phyloP scores from a whole-genome alignment of 2,329 filamentous ascomycete species.

The Aspergillus pseudoterreus region DNA sequence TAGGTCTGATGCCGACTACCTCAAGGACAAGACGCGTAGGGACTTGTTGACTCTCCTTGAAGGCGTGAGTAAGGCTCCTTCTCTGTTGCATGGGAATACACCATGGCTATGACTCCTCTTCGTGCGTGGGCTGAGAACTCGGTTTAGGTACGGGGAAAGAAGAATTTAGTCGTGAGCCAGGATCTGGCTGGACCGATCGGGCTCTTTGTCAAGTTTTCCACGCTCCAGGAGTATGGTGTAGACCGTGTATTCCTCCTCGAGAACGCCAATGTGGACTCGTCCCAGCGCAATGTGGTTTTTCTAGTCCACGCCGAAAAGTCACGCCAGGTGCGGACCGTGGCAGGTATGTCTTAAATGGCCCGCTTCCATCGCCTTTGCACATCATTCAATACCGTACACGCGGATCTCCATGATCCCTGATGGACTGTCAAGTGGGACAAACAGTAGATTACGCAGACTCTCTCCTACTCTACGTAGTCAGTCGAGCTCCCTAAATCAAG shows the following conservation, averaged over 20 bases:
- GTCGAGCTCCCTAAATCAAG: slow-evolving; percentile 52
- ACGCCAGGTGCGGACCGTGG: slow-evolving; percentile 77
- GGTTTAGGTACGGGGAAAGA: slow-evolving; percentile 88
- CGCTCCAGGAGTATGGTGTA: slow-evolving; percentile 93
- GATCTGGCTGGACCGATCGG: slow-evolving; percentile 85
- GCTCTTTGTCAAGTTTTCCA: slow-evolving; percentile 90
- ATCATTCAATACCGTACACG: slow-evolving; percentile 6
- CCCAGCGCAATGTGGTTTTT: slow-evolving; percentile 92
- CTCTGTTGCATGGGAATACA: slow-evolving; percentile 8
- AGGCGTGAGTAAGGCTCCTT: slow-evolving; percentile 68
- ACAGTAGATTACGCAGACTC: slow-evolving; percentile 58
- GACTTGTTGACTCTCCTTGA: slow-evolving; percentile 89
- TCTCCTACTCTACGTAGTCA: slow-evolving; percentile 52
- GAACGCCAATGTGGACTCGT: slow-evolving; percentile 90
- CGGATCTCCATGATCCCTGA: not conserved
- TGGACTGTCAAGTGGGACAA: slow-evolving; percentile 39
- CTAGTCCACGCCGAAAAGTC: slow-evolving; percentile 86
- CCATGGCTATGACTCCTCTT: slow-evolving; percentile 10
- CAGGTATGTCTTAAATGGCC: slow-evolving; percentile 60
- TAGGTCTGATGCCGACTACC: slow-evolving; percentile 44
- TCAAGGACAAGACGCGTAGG: slow-evolving; percentile 64
- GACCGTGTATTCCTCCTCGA: slow-evolving; percentile 97
- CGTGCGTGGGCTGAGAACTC: slow-evolving; percentile 18
- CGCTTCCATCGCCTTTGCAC: slow-evolving; percentile 4
- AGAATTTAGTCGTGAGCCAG: slow-evolving; percentile 93